A percentile compares a stretch with the other conserved stretches of the same genome.
These are phyloP conservation scores for Chondrostereum purpureum DNA, from an alignment of 1,284 basidiomycete genomes.

Conservation along the genomic window DNA sequence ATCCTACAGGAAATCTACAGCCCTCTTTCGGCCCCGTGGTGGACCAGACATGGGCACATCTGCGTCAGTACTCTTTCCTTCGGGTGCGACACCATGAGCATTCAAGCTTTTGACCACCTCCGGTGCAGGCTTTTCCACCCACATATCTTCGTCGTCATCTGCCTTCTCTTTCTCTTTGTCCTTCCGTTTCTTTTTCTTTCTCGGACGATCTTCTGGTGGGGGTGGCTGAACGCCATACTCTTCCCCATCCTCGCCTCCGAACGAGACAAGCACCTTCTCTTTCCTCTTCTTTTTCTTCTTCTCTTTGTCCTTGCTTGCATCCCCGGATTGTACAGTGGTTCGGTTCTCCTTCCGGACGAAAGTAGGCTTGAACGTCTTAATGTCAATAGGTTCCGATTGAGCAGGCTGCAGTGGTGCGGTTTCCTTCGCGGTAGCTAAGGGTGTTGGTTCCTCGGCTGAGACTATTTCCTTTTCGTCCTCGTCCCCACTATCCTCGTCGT, in stretches of 20 bases:
- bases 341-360: constrained; percentile 62
- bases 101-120: constrained; percentile 28
- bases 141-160: constrained; percentile 46
- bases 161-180: constrained; percentile 33
- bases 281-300: constrained; percentile 34
- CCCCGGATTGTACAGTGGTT: constrained; percentile 23
- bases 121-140: constrained; percentile 54
- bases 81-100: constrained; percentile 3
- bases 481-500: constrained; percentile 74
- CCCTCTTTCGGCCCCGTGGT: constrained; percentile 48
- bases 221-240: constrained; percentile 24
- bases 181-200: constrained; percentile 38
- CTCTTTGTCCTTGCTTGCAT: constrained; percentile 35
- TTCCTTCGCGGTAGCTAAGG: constrained; percentile 13
- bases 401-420: constrained; percentile 5
- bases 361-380: constrained; percentile 70
- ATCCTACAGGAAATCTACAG: constrained; percentile 59
- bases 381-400: constrained; percentile 34
- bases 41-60: constrained; percentile 13
- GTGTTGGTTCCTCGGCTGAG: constrained; percentile 14
- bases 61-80: constrained; percentile 1
- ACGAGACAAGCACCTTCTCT: constrained; percentile 56
- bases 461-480: constrained; percentile 35
- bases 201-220: constrained; percentile 29
- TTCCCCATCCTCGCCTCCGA: constrained; percentile 57